Evolutionary conservation across 192 early-diverging fungal genomes (phyloP).

Genomic region (Backusella australiensis): DNA sequence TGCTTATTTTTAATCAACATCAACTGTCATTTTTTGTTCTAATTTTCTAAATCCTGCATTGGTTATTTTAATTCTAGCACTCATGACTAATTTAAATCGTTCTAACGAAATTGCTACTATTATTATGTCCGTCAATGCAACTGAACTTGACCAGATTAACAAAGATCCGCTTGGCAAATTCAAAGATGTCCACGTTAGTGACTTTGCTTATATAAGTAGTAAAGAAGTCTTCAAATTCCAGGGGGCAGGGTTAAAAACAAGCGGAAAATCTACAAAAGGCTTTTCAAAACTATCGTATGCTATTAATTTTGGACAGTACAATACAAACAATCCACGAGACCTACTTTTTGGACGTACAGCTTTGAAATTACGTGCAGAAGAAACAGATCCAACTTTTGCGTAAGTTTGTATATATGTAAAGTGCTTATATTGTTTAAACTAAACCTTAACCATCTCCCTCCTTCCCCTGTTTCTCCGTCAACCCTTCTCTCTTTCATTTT

Average conservation of each 20-base stretch:
- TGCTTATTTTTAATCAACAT: neutral
- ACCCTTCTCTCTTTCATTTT: constrained; percentile 7
- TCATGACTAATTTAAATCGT: constrained; percentile 31
- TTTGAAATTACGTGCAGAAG: constrained; percentile 45
- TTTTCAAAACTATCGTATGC: constrained; percentile 48
- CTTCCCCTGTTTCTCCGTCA: neutral
- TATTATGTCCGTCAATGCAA: constrained; percentile 36
- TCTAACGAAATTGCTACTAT: constrained; percentile 47
- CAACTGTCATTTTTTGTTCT: constrained; percentile 3
- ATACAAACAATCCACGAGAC: constrained; percentile 24
- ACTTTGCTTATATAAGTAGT: constrained; percentile 40
- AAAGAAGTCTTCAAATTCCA: constrained; percentile 35
- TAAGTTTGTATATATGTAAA: constrained; percentile 4
- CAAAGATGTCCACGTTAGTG: constrained; percentile 24
- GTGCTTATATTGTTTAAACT: neutral
- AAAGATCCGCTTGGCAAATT: constrained; percentile 23
- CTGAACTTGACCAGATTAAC: constrained; percentile 31
- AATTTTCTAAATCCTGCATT: neutral
- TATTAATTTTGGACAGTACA: constrained; percentile 37
- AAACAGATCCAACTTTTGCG: constrained; percentile 42
- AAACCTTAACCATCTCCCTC: neutral
- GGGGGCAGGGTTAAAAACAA: constrained; percentile 38
- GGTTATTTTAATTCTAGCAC: constrained; percentile 10
- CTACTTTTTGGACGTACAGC: constrained; percentile 34
- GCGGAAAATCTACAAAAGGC: constrained; percentile 49